Base-by-base conservation (phyloP, 148 eudicot genomes). In the Gaultheria prostrata region DNA sequence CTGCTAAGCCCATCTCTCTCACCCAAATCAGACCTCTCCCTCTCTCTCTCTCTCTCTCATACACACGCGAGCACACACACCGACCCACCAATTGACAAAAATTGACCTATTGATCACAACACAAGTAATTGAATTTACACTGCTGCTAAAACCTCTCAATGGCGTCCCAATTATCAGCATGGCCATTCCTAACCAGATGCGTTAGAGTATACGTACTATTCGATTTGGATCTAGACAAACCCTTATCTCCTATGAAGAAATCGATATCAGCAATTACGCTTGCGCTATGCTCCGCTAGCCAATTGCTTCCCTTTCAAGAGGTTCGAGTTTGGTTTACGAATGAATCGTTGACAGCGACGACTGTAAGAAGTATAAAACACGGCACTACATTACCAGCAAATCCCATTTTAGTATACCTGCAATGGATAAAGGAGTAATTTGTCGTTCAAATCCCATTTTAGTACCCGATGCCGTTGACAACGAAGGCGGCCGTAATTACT, bases 101-200 rank as follows among this genome's bases (percentile, higher is more conserved):
- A n/a, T n/a, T n/a, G n/a, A n/a, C n/a, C n/a, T n/a, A n/a, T n/a
- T n/a, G 99, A 86, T 96, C 99, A 86, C 99, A 96, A 18, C 99
- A 92, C 86, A 96, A 84, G 88, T 96, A 96, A 88, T 92, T 93
- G 86, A 96, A 96, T 84, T 94, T 96, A 86, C 97, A 96, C 84
- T 96, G 99, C 89, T 96, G 99, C 99, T 98, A 96, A 89, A 92
- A 94, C 86, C 97, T 87, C 88, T 96, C 99, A 97, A 96, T 96
- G 32, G 98, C 93, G 83, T 96, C 99, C 98, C 99, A 94, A 84
- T 96, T 91, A 48, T 93, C 95, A 12, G 94, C 97, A 89, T 96
- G 98, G 43, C 99, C 97, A 65, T 93, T 91, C 89, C 86, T 90
- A 72, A 96, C 94, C 2, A 98, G 99, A 89, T 91, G 88, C 80